Evolutionary conservation across 106 monocot genomes (phyloP).

Genomic region (Apostasia shenzhenica): DNA sequence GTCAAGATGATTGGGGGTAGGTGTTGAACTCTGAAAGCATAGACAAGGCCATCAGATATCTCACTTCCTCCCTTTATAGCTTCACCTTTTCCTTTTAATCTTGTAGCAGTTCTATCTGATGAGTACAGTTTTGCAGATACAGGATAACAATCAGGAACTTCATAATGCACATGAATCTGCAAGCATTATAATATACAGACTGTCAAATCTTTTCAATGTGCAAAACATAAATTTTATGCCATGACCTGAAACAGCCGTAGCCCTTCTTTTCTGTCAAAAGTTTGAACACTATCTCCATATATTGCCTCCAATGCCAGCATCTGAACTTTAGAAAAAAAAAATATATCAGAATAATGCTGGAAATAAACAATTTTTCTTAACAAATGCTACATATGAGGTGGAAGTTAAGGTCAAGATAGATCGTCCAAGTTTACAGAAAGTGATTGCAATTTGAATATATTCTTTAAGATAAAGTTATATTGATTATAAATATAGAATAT

Average conservation of each 20-base stretch:
- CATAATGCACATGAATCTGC: slow-evolving; percentile 45
- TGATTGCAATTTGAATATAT: no score
- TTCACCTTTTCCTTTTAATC: slow-evolving; percentile 11
- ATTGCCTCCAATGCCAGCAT: slow-evolving; percentile 13
- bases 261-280: slow-evolving; percentile 5
- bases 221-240: background rate
- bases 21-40: slow-evolving; percentile 59
- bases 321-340: background rate
- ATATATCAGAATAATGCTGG: no score
- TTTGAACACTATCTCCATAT: slow-evolving; percentile 6
- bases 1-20: slow-evolving; percentile 65
- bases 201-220: background rate
- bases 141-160: slow-evolving; percentile 33
- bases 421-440: no score
- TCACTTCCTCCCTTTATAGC: background rate
- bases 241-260: slow-evolving; percentile 7
- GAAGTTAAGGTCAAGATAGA: no score
- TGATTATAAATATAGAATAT: no score
- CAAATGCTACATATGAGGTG: no score
- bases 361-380: no score
- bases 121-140: slow-evolving; percentile 55
- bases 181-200: background rate
- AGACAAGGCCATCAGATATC: slow-evolving; percentile 36
- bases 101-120: slow-evolving; percentile 13
- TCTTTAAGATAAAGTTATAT: no score